Conservation (phyloP, 106 monocot genomes). For the Phalaenopsis aphrodite region DNA sequence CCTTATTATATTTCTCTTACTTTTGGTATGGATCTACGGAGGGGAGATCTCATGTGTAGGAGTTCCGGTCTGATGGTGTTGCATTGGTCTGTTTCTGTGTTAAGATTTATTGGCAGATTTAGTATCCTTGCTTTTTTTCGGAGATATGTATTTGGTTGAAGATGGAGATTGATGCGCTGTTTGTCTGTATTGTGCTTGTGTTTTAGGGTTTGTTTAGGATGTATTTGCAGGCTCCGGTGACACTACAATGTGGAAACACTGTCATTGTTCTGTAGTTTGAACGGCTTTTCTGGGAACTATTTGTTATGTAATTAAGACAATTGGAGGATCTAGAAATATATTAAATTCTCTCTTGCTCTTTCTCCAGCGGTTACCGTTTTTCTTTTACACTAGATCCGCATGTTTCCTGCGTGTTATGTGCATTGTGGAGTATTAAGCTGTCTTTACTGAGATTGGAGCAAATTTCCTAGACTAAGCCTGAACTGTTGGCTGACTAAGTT, state of each 20-base stretch:
- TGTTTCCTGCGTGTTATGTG: neutral
- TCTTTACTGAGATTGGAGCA: neutral
- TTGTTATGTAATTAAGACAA: neutral
- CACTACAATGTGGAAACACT: neutral
- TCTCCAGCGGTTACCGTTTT: neutral
- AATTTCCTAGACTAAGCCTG: neutral
- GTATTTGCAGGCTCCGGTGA: neutral
- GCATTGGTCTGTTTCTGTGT: neutral
- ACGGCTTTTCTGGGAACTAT: neutral
- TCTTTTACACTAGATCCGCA: neutral
- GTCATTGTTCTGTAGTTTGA: neutral
- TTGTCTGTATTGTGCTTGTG: neutral
- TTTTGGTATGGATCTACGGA: neutral
- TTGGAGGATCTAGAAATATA: neutral
- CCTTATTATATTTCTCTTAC: neutral
- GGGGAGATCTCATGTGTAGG: neutral
- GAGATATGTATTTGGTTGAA: neutral
- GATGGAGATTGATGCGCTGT: neutral
- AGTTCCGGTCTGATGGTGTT: neutral
- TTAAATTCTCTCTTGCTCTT: neutral
- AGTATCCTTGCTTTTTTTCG: neutral
- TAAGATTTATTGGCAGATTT: slow-evolving; percentile 3
- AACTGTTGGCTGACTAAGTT: neutral
- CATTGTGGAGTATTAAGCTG: neutral
- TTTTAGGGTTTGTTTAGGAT: neutral